Evolutionary conservation across 139 green algal genomes (phyloP).

Genomic region (Ulvella scutata): DNA sequence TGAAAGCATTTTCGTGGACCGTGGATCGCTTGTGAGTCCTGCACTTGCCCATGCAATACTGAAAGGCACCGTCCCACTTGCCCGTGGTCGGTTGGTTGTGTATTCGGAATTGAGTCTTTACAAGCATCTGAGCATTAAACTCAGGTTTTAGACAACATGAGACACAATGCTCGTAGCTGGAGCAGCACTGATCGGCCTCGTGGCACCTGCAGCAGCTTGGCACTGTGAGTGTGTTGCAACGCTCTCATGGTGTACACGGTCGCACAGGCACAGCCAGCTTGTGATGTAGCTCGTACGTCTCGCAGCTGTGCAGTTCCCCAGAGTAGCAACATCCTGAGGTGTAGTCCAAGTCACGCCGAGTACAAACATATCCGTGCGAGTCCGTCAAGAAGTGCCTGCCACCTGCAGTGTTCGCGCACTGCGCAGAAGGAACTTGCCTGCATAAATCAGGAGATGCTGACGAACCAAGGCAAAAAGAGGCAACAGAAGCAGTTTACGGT

Average conservation of each 20-base stretch:
- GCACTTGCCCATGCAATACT: constrained; percentile 31
- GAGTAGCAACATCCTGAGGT: not conserved
- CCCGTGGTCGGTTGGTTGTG: constrained; percentile 29
- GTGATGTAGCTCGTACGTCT: not conserved
- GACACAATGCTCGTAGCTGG: constrained; percentile 35
- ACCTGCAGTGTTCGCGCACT: too few species aligned
- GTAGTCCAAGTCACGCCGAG: not conserved
- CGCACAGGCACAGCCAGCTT: not conserved
- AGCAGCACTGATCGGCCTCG: constrained; percentile 28
- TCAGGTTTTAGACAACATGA: constrained; percentile 35
- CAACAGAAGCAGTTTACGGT: too few species aligned
- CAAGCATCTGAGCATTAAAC: constrained; percentile 7
- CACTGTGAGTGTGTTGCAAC: too few species aligned
- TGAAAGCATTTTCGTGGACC: constrained; percentile 43
- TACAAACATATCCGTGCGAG: not conserved
- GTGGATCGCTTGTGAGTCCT: constrained; percentile 31
- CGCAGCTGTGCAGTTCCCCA: not conserved
- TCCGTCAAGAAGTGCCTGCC: not conserved
- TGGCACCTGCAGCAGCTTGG: constrained; percentile 21
- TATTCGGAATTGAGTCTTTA: constrained; percentile 9
- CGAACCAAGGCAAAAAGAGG: too few species aligned
- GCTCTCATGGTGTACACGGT: not conserved
- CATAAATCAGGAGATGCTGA: too few species aligned
- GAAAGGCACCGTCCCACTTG: constrained; percentile 23
- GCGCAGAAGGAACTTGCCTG: too few species aligned